phyloP scores from a whole-genome alignment of 331 rosid species.

The Malus hybrid region DNA sequence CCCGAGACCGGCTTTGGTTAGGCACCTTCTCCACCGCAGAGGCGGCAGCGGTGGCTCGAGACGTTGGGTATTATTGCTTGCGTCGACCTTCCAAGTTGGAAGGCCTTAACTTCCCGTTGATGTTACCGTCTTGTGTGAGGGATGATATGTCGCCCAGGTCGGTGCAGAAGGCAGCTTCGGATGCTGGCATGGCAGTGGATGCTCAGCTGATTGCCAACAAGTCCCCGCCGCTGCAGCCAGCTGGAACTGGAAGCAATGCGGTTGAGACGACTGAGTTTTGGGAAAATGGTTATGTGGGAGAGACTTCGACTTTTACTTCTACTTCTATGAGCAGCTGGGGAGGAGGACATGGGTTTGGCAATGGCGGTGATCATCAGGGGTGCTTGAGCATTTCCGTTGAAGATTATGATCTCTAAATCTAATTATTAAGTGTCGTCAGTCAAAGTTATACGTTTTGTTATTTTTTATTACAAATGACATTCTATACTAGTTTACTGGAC shows the following conservation, averaged over 20 bases:
- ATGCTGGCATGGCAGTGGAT: constrained; percentile 77
- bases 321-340: background rate
- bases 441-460: too few species aligned
- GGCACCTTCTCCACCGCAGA: constrained; percentile 63
- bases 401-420: constrained; percentile 44
- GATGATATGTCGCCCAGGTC: constrained; percentile 57
- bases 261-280: background rate
- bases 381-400: constrained; percentile 56
- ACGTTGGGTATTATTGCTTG: constrained; percentile 57
- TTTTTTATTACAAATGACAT: too few species aligned
- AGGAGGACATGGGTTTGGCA: background rate
- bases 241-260: background rate
- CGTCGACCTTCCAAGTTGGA: constrained; percentile 40
- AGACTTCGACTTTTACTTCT: too few species aligned
- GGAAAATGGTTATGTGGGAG: constrained; percentile 10
- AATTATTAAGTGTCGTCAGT: too few species aligned
- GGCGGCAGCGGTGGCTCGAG: constrained; percentile 80
- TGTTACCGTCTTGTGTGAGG: constrained; percentile 17
- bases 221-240: background rate
- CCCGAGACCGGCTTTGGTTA: constrained; percentile 60
- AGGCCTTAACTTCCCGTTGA: constrained; percentile 54
- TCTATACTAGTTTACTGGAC: too few species aligned
- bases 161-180: constrained; percentile 70
- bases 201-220: constrained; percentile 28
- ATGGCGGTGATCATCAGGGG: constrained; percentile 11